These are phyloP conservation scores for Cadophora sp. DNA, from an alignment of 2,329 filamentous ascomycete species.

Conservation along the genomic window DNA sequence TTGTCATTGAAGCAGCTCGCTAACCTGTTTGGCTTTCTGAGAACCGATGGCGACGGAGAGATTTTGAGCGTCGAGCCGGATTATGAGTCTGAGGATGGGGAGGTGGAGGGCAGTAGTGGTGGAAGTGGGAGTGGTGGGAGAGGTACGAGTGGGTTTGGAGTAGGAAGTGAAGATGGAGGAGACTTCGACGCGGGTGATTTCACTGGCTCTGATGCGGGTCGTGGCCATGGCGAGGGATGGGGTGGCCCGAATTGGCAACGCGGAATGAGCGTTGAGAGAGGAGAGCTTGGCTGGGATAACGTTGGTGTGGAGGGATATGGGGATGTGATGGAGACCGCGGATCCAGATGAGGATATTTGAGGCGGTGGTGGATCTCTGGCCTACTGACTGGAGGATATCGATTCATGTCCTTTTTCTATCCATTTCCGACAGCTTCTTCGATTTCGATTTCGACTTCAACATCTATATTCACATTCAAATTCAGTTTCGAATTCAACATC, in stretches of 20 bases:
- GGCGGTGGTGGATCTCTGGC: background rate
- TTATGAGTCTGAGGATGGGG: constrained; percentile 31
- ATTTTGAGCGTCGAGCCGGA: constrained; percentile 38
- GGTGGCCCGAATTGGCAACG: background rate
- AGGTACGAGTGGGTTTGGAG: background rate
- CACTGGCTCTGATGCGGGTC: background rate
- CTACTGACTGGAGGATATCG: background rate
- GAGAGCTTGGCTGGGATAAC: background rate
- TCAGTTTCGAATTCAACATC: no score
- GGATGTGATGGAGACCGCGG: constrained; percentile 1
- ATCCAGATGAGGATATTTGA: constrained; percentile 13
- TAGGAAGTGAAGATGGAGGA: constrained; percentile 2
- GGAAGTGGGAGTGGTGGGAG: background rate
- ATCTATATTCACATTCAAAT: background rate
- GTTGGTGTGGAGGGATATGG: constrained; percentile 8
- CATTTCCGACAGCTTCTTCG: background rate
- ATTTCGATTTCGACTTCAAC: background rate
- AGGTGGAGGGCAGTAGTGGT: background rate
- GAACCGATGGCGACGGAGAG: constrained; percentile 47
- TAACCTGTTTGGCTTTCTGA: constrained; percentile 53
- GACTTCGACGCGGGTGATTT: background rate
- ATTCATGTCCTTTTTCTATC: background rate
- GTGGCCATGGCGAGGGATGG: background rate
- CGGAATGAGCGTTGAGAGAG: background rate
- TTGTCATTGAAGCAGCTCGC: constrained; percentile 49